Evolutionary conservation across 2,329 filamentous ascomycete genomes (phyloP).

Genomic region (Fusarium sarcochroum): DNA sequence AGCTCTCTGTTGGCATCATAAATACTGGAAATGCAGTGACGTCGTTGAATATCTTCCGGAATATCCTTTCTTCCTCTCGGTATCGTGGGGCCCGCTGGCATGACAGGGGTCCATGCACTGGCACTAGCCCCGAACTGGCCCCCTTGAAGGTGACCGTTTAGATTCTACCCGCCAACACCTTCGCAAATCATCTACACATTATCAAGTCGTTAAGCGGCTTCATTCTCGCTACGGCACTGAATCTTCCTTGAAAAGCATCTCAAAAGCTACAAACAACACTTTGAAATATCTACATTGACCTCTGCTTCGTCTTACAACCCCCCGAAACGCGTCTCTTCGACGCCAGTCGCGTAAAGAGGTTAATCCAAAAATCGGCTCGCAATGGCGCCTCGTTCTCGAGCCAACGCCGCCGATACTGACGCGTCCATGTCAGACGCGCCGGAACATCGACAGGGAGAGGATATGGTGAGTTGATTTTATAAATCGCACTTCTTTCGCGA

Average conservation of each 20-base stretch:
- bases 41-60: conserved; percentile 43
- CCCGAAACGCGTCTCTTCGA: conserved; percentile 62
- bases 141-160: conserved; percentile 54
- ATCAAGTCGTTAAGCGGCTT: conserved; percentile 29
- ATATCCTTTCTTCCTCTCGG: conserved; percentile 47
- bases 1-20: neutral
- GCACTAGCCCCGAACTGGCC: conserved; percentile 54
- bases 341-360: conserved; percentile 68
- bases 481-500: neutral
- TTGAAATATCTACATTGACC: conserved; percentile 15
- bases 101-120: conserved; percentile 45
- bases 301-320: conserved; percentile 27
- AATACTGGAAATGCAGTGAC: conserved; percentile 35
- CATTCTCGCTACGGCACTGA: conserved; percentile 23
- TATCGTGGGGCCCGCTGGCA: conserved; percentile 40
- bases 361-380: conserved; percentile 49
- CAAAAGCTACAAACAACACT: conserved; percentile 1
- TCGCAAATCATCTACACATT: conserved; percentile 53
- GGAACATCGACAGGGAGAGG: conserved; percentile 61
- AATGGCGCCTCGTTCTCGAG: conserved; percentile 70
- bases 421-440: conserved; percentile 75
- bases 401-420: conserved; percentile 69
- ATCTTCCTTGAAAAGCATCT: conserved; percentile 7
- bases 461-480: conserved; percentile 60
- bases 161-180: conserved; percentile 52